These are phyloP conservation scores for Vitis labrusca DNA, from an alignment of 164 flowering plant species.

Conservation along the genomic window DNA sequence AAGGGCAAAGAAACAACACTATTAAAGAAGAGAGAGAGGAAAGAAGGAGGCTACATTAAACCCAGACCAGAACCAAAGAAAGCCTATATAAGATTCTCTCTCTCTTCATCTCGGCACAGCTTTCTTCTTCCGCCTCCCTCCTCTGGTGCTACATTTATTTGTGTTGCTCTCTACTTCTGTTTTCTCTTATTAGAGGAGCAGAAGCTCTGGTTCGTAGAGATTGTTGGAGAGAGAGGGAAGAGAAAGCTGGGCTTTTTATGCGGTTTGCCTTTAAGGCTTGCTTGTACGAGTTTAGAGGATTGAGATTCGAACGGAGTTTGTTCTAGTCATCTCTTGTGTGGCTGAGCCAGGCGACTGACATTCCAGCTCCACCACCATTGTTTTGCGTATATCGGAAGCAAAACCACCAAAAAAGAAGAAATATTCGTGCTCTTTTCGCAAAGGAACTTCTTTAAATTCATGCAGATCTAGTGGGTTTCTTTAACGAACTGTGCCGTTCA, in stretches of 20 bases:
- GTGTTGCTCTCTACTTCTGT: slow-evolving; percentile 28
- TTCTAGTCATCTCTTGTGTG: neutral
- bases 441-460: slow-evolving; percentile 21
- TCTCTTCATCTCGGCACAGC: neutral
- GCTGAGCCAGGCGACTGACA: slow-evolving; percentile 28
- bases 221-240: neutral
- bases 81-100: neutral
- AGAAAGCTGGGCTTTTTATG: neutral
- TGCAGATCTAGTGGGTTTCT: slow-evolving; percentile 26
- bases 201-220: neutral
- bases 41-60: neutral
- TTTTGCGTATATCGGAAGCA: slow-evolving; percentile 39
- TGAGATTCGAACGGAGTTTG: slow-evolving; percentile 11
- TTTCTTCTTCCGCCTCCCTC: neutral
- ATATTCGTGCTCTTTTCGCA: slow-evolving; percentile 33
- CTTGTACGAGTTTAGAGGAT: neutral
- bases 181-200: slow-evolving; percentile 22
- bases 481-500: neutral
- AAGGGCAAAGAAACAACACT: neutral
- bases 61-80: neutral
- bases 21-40: neutral
- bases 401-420: slow-evolving; percentile 13
- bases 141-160: neutral
- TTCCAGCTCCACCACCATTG: slow-evolving; percentile 19
- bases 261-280: neutral